phyloP scores from a whole-genome alignment of 305 asterid species.

The Salvia sclarea region DNA sequence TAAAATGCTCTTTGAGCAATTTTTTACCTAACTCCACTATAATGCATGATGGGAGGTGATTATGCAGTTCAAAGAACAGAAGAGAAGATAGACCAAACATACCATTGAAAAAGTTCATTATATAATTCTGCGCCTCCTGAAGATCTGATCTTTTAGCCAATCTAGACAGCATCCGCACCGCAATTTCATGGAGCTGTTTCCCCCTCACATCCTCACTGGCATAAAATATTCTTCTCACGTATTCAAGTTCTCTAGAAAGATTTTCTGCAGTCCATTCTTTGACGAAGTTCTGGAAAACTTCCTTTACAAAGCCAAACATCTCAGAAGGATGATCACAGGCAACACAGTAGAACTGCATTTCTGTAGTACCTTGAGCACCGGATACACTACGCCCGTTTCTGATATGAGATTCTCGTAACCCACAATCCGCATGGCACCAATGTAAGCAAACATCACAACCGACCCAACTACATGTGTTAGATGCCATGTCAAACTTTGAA shows the following conservation, averaged over 20 bases:
- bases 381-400: conserved; percentile 73
- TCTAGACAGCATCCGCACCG: conserved; percentile 60
- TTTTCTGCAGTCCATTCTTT: conserved; percentile 83
- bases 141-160: conserved; percentile 63
- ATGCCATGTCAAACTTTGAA: conserved; percentile 85
- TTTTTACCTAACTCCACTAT: conserved; percentile 10
- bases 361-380: conserved; percentile 62
- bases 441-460: conserved; percentile 95
- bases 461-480: conserved; percentile 97
- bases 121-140: conserved; percentile 57
- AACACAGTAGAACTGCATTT: conserved; percentile 94
- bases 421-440: conserved; percentile 99
- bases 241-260: conserved; percentile 78
- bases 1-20: conserved; percentile 10
- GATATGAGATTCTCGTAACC: conserved; percentile 70
- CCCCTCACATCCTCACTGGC: conserved; percentile 83
- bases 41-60: background rate
- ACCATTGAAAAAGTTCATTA: conserved; percentile 73
- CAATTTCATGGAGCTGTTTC: conserved; percentile 63
- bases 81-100: conserved; percentile 28
- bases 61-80: conserved; percentile 15
- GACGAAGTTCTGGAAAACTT: conserved; percentile 83
- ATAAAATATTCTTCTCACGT: conserved; percentile 67
- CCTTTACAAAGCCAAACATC: conserved; percentile 98
- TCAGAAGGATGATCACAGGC: conserved; percentile 96